Conservation (phyloP, 2,329 filamentous ascomycete genomes). For the Penicillium sumatraense region DNA sequence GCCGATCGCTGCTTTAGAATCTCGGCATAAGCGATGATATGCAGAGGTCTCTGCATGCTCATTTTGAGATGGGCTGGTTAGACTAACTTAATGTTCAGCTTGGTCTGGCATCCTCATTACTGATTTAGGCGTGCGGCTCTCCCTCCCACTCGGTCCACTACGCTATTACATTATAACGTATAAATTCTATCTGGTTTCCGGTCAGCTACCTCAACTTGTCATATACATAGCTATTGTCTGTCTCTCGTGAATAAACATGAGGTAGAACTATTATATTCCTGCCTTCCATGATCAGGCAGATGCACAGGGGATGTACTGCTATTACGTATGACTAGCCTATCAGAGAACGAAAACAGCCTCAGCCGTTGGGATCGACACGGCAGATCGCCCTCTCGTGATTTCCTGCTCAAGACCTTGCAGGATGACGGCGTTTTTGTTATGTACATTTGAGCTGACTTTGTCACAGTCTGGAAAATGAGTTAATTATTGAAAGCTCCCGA, state of each 20-base stretch:
- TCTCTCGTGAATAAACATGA: too few relatives aligned
- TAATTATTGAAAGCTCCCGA: not conserved
- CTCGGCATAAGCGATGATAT: not conserved
- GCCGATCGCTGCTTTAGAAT: not conserved
- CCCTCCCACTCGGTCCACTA: too few relatives aligned
- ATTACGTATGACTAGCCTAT: not conserved
- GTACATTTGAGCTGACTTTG: not conserved
- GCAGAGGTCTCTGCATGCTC: not conserved
- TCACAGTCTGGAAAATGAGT: too few relatives aligned
- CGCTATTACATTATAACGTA: too few relatives aligned
- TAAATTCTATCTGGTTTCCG: not conserved
- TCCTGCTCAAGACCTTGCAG: not conserved
- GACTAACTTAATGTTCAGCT: too few relatives aligned
- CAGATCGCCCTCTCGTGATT: not conserved
- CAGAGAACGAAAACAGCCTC: not conserved
- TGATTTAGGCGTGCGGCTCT: too few relatives aligned
- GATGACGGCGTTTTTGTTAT: not conserved
- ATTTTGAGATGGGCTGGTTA: too few relatives aligned
- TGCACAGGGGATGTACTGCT: not conserved
- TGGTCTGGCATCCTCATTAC: too few relatives aligned
- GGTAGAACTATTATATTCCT: not conserved
- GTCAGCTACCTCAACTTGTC: not conserved
- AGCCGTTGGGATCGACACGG: conserved; percentile 2
- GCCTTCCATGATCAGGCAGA: not conserved
- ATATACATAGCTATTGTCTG: not conserved